Evolutionary conservation across 768 basidiomycete species (phyloP).

Genomic region (Lactifluus subvellereus): DNA sequence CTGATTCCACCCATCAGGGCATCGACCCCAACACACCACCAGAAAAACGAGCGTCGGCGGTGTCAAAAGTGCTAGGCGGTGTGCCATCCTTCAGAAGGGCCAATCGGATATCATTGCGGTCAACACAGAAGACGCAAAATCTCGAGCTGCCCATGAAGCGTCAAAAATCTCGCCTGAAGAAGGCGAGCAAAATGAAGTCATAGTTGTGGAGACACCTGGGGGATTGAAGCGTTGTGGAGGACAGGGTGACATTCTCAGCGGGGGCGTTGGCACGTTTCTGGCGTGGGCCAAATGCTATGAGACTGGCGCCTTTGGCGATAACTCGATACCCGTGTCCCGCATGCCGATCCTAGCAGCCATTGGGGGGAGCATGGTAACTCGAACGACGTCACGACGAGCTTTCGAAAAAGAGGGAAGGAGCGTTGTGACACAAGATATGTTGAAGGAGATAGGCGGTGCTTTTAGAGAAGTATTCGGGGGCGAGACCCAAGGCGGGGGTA

Average conservation of each 20-base stretch:
- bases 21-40: slow-evolving; percentile 48
- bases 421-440: slow-evolving; percentile 55
- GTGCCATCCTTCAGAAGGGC: slow-evolving; percentile 89
- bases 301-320: slow-evolving; percentile 68
- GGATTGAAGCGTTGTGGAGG: slow-evolving; percentile 93
- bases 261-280: slow-evolving; percentile 80
- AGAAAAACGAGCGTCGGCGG: slow-evolving; percentile 54
- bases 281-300: slow-evolving; percentile 97
- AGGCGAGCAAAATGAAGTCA: slow-evolving; percentile 39
- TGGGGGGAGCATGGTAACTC: slow-evolving; percentile 84
- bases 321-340: slow-evolving; percentile 48
- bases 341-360: slow-evolving; percentile 83
- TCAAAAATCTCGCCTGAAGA: slow-evolving; percentile 32
- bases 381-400: slow-evolving; percentile 71
- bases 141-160: slow-evolving; percentile 36
- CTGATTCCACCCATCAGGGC: slow-evolving; percentile 28
- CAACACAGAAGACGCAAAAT: slow-evolving; percentile 54
- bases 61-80: slow-evolving; percentile 76
- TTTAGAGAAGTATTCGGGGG: slow-evolving; percentile 71
- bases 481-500: slow-evolving; percentile 36
- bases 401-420: slow-evolving; percentile 73
- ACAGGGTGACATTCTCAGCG: slow-evolving; percentile 91
- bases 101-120: slow-evolving; percentile 73
- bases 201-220: slow-evolving; percentile 65
- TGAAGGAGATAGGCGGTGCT: slow-evolving; percentile 49